phyloP scores from a whole-genome alignment of 306 rosid species.

The Pueraria montana region DNA sequence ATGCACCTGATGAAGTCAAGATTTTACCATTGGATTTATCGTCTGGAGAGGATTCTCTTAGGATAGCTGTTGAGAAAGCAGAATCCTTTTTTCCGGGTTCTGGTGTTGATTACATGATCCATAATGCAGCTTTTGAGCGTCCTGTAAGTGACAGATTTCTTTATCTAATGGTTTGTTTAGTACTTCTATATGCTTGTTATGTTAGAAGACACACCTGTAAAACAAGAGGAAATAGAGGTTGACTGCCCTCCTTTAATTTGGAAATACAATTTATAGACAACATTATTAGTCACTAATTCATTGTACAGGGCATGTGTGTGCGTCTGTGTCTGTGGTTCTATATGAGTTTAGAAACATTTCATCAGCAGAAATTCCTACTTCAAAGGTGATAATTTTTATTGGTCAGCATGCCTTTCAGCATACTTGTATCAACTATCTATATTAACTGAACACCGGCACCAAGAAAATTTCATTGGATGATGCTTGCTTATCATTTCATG shows the following conservation, averaged over 20 bases:
- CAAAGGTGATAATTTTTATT: constrained; percentile 24
- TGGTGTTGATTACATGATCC: constrained; percentile 94
- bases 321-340: neutral
- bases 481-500: constrained; percentile 30
- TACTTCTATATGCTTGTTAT: constrained; percentile 16
- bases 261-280: neutral
- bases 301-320: neutral
- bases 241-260: neutral
- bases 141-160: constrained; percentile 74
- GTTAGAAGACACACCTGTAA: constrained; percentile 15
- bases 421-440: constrained; percentile 23
- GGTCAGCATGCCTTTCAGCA: constrained; percentile 1
- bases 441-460: constrained; percentile 9
- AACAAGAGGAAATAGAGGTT: neutral
- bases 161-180: constrained; percentile 26
- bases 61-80: constrained; percentile 76
- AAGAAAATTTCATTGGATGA: constrained; percentile 23
- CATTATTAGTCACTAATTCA: neutral
- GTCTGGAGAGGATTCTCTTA: constrained; percentile 81
- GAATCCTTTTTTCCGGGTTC: constrained; percentile 74
- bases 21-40: constrained; percentile 84
- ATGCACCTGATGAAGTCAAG: constrained; percentile 78
- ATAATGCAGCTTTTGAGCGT: constrained; percentile 95
- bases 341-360: constrained; percentile 2
- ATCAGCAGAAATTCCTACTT: constrained; percentile 22